These are phyloP conservation scores for Malus hybrid DNA, from an alignment of 331 rosid species.

Conservation along the genomic window DNA sequence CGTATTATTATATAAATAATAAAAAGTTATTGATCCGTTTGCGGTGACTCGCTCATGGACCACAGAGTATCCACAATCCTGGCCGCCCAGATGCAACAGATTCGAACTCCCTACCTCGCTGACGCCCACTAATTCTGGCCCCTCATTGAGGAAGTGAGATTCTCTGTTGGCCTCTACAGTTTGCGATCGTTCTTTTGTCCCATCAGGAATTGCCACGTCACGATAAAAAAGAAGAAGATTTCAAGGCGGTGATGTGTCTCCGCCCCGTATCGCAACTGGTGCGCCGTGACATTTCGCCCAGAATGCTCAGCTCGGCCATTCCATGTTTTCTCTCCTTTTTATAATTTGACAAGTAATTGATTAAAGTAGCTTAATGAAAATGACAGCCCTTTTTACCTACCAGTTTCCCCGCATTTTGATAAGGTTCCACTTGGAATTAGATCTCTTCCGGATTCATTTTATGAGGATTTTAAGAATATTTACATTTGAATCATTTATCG, in stretches of 20 bases:
- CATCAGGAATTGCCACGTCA: conserved; percentile 6
- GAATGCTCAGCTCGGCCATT: too few relatives aligned
- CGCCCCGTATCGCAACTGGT: background rate
- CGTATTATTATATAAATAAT: too few relatives aligned
- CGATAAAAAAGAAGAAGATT: background rate
- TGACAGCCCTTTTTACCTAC: too few relatives aligned
- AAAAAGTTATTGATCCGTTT: background rate
- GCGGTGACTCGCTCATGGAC: background rate
- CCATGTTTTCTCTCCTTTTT: too few relatives aligned
- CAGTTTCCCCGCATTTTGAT: too few relatives aligned
- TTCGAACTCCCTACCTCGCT: background rate
- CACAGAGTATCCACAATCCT: conserved; percentile 7
- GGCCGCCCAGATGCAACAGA: background rate
- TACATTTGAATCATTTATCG: too few relatives aligned
- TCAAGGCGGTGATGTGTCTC: conserved; percentile 1
- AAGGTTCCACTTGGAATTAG: too few relatives aligned
- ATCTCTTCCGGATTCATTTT: too few relatives aligned
- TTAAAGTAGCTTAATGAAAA: too few relatives aligned
- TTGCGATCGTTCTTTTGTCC: background rate
- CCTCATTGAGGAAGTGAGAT: too few relatives aligned
- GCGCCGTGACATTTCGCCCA: background rate
- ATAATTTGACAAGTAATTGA: too few relatives aligned
- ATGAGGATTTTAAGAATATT: too few relatives aligned
- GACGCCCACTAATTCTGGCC: background rate
- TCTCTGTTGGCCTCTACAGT: background rate